Evolutionary conservation across 148 eudicot species (phyloP), one percentile per base, ranked within the genome.

Genomic region (Amaranthus cruentus): DNA sequence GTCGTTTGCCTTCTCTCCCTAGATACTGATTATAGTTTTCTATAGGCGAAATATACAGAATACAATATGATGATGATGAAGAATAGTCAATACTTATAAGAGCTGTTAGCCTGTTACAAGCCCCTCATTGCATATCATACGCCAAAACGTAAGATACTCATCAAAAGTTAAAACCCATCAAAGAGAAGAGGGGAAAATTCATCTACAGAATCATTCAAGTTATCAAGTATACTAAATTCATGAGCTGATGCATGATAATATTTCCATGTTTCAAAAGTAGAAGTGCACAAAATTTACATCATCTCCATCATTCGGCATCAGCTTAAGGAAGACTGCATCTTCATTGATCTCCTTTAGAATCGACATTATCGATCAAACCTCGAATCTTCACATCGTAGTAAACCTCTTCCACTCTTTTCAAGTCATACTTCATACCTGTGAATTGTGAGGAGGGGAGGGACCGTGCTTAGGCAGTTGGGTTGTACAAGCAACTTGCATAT

Each of bases 311-410:
- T 15, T 10, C 14, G 73, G 14, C 55, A 73, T 61, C 47, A 3
- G 49, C 59, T 73, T 77, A 81, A 42, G 81, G 61, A 62, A 77
- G 64, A 55, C 66, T 83, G 76, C 77, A 67, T 70, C 13, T 67
- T 80, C 79, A 80, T 85, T 86, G 82, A 11, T 83, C 84, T 51
- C 75, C 88, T 46, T 47, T 72, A 43, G 86, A 56, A 46, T 83
- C 83, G 0, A 75, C 91, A 50, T 79, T 85, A 2, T 82, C 77
- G 7, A 86, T 80, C 82, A 94, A 79, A 18, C 98, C 98, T 52
- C 98, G 87, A 75, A 94, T 94, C 88, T 94, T 94, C 60, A 94
- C 98, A 81, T 89, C 98, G 55, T 94, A 94, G 78, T 73, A 84
- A 58, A 94, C 98, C 83, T 94, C 98, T 81, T 94, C 97, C 42